Conservation (phyloP, 768 basidiomycete species). For the Boletus bicolor region DNA sequence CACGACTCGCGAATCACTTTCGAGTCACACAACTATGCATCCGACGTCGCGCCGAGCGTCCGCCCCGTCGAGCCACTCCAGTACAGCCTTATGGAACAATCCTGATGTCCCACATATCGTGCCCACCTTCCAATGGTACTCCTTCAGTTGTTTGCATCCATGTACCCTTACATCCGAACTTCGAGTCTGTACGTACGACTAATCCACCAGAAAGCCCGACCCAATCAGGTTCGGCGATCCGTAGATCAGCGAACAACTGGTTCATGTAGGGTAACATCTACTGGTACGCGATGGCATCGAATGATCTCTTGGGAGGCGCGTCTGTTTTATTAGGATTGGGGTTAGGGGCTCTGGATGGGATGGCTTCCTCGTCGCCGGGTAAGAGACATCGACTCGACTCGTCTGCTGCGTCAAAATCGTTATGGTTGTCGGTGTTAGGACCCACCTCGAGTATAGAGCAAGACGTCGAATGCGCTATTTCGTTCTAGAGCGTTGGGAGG, state of each 20-base stretch:
- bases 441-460: not conserved
- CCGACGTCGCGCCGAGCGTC: no score
- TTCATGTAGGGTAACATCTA: constrained; percentile 69
- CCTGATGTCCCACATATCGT: no score
- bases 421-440: not conserved
- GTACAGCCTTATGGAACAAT: not conserved
- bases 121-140: no score
- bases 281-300: constrained; percentile 59
- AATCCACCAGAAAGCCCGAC: constrained; percentile 67
- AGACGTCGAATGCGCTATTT: not conserved
- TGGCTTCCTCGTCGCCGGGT: constrained; percentile 8
- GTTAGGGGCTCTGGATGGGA: not conserved
- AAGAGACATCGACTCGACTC: constrained; percentile 21
- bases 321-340: not conserved
- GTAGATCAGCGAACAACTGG: constrained; percentile 53
- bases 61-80: not conserved
- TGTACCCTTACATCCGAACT: not conserved
- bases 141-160: no score
- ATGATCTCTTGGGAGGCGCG: constrained; percentile 43
- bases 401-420: not conserved
- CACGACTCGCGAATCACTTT: not conserved
- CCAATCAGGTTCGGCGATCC: constrained; percentile 50
- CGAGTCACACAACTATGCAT: not conserved
- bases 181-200: constrained; percentile 39
- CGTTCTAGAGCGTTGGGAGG: not conserved